phyloP scores from a whole-genome alignment of 495 filamentous ascomycete genomes.

The Podospora tetraspora region DNA sequence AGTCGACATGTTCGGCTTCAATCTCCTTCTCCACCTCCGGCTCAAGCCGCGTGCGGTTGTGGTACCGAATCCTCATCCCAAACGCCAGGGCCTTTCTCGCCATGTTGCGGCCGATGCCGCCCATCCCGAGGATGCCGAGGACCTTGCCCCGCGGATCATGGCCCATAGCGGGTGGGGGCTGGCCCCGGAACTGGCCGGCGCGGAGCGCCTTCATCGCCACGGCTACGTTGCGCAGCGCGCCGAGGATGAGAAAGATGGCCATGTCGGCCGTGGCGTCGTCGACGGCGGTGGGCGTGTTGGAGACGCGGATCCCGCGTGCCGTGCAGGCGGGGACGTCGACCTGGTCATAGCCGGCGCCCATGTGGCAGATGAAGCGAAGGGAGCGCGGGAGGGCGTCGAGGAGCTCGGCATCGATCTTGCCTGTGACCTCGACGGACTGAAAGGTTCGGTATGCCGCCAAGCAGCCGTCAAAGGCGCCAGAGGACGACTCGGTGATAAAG shows the following conservation, averaged over 20 bases:
- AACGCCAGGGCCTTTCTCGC: constrained; percentile 50
- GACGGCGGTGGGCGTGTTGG: constrained; percentile 75
- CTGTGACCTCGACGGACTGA: constrained; percentile 59
- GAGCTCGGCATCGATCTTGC: constrained; percentile 61
- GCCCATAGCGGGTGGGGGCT: constrained; percentile 38
- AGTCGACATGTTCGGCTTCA: constrained; percentile 61
- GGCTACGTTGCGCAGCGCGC: constrained; percentile 68
- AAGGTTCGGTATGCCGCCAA: constrained; percentile 75
- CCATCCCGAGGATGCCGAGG: constrained; percentile 82
- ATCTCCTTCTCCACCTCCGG: constrained; percentile 49
- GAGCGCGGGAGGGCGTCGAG: constrained; percentile 58
- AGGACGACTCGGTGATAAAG: constrained; percentile 68
- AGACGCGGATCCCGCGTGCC: constrained; percentile 58
- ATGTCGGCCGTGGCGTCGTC: constrained; percentile 78
- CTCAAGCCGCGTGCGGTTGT: constrained; percentile 52
- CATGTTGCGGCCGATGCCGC: constrained; percentile 66
- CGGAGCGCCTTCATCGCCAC: constrained; percentile 57
- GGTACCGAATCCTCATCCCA: constrained; percentile 64
- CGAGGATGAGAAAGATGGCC: constrained; percentile 71
- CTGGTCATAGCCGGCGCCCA: constrained; percentile 83
- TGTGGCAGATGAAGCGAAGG: constrained; percentile 76
- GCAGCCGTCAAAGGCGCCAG: constrained; percentile 63
- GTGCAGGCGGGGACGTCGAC: constrained; percentile 68
- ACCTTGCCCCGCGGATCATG: constrained; percentile 67
- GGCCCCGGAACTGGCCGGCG: constrained; percentile 57